These are phyloP conservation scores for Falciphora oryzae DNA, from an alignment of 2,329 filamentous ascomycete species.

Conservation along the genomic window DNA sequence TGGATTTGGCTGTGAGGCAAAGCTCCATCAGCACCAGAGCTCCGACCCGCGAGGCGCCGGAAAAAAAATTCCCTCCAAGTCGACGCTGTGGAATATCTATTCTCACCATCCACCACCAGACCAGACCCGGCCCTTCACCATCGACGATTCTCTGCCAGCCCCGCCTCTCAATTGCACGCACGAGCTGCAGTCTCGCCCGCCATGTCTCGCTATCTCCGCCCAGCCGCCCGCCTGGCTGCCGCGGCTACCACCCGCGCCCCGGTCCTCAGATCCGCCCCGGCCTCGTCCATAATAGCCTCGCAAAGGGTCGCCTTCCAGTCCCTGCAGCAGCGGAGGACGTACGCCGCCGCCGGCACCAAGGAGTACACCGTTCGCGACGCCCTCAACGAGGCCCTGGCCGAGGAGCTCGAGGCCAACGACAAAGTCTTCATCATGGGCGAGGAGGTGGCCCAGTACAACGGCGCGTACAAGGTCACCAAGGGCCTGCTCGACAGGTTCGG, in stretches of 20 bases:
- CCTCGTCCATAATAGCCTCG: slow-evolving; percentile 10
- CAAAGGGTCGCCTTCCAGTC: slow-evolving; percentile 8
- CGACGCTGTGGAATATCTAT: background rate
- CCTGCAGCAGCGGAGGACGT: slow-evolving; percentile 42
- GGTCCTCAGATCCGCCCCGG: slow-evolving; percentile 19
- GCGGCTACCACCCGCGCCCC: slow-evolving; percentile 22
- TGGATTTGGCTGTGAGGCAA: background rate
- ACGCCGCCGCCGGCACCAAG: slow-evolving; percentile 63
- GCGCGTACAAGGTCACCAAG: slow-evolving; percentile 99
- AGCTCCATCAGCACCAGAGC: slow-evolving; percentile 8
- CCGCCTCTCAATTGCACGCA: background rate
- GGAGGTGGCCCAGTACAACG: slow-evolving; percentile 99
- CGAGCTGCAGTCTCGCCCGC: slow-evolving; percentile 11
- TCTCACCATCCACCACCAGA: background rate
- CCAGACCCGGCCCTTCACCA: background rate
- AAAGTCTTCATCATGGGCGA: slow-evolving; percentile 97
- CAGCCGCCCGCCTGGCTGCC: slow-evolving; percentile 36
- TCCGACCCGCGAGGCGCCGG: slow-evolving; percentile 7
- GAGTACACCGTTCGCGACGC: slow-evolving; percentile 97
- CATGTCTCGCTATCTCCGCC: slow-evolving; percentile 43
- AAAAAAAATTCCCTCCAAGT: slow-evolving; percentile 9
- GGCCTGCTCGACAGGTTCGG: slow-evolving; percentile 95
- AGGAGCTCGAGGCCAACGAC: slow-evolving; percentile 89
- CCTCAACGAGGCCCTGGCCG: slow-evolving; percentile 93
- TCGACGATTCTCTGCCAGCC: background rate